A percentile compares a stretch with the other conserved stretches of the same genome.
Evolutionary conservation across 164 flowering plant species (phyloP).

Genomic region (Liquidambar formosana): DNA sequence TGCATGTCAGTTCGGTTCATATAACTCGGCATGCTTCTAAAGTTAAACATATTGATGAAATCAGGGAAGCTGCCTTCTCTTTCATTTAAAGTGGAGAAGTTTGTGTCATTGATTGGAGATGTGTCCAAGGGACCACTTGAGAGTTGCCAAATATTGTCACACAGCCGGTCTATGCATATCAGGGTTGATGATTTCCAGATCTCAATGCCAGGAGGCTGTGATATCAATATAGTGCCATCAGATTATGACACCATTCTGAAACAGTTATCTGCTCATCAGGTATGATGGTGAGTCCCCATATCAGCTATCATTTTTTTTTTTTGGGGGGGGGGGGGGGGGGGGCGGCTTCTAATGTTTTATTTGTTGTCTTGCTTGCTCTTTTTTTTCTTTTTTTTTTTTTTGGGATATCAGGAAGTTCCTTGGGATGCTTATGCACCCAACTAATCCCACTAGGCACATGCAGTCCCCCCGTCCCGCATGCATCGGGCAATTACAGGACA

Average conservation of each 20-base stretch:
- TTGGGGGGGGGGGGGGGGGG: no score
- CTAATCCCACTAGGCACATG: no score
- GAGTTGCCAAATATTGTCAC: constrained; percentile 6
- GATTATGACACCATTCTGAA: constrained; percentile 9
- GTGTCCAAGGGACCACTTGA: constrained; percentile 6
- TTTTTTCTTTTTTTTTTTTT: background rate
- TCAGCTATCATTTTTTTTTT: background rate
- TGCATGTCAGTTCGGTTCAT: background rate
- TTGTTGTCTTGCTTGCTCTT: background rate
- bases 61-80: constrained; percentile 24
- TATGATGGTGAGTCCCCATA: constrained; percentile 69
- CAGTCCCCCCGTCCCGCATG: no score
- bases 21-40: constrained; percentile 3
- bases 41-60: constrained; percentile 10
- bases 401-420: no score
- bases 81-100: constrained; percentile 14
- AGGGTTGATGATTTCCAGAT: constrained; percentile 2
- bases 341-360: no score
- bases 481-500: no score
- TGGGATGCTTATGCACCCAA: no score
- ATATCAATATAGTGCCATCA: constrained; percentile 6
- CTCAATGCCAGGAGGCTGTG: constrained; percentile 6
- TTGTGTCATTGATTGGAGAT: constrained; percentile 7
- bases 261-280: constrained; percentile 48
- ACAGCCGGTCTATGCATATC: background rate